Conservation (phyloP, 352 stramenopile species). For the Thalassiosira mediterranea region DNA sequence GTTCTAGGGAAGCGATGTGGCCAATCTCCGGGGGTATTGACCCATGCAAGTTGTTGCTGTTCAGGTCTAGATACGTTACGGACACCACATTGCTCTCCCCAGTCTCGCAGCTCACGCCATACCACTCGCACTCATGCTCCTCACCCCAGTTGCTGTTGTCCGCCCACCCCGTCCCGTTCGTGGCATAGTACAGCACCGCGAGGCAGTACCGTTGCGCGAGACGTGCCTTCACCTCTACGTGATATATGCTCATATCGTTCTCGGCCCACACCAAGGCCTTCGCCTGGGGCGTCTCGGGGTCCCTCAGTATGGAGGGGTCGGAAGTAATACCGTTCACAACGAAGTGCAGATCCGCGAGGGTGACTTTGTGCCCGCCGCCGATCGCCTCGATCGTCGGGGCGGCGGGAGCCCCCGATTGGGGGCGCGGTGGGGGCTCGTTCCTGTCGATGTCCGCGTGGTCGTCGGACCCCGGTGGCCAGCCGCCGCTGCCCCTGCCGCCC, state of each 20-base stretch:
- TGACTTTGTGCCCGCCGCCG: no score
- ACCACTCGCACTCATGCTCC: constrained; percentile 65
- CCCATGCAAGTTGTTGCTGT: constrained; percentile 18
- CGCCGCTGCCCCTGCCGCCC: neutral
- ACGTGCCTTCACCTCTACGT: constrained; percentile 20
- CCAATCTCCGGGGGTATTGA: constrained; percentile 22
- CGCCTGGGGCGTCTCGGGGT: constrained; percentile 29
- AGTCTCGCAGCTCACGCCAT: constrained; percentile 52
- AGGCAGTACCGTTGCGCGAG: constrained; percentile 51
- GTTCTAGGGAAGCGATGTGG: constrained; percentile 20
- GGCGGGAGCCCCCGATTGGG: neutral
- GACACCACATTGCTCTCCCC: constrained; percentile 18
- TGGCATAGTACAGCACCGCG: constrained; percentile 60
- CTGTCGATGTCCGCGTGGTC: no score
- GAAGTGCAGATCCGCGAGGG: constrained; percentile 26
- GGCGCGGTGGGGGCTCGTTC: no score
- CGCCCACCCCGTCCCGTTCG: constrained; percentile 42
- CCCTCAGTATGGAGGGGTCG: constrained; percentile 12
- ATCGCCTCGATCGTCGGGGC: no score
- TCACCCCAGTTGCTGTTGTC: constrained; percentile 45
- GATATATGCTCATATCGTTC: constrained; percentile 36
- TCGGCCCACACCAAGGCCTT: constrained; percentile 41
- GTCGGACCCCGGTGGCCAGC: no score
- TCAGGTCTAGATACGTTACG: constrained; percentile 16
- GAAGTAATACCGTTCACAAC: constrained; percentile 36